These are phyloP conservation scores for Cutaneotrichosporon dermatis DNA, from an alignment of 1,284 basidiomycete species.

Conservation along the genomic window DNA sequence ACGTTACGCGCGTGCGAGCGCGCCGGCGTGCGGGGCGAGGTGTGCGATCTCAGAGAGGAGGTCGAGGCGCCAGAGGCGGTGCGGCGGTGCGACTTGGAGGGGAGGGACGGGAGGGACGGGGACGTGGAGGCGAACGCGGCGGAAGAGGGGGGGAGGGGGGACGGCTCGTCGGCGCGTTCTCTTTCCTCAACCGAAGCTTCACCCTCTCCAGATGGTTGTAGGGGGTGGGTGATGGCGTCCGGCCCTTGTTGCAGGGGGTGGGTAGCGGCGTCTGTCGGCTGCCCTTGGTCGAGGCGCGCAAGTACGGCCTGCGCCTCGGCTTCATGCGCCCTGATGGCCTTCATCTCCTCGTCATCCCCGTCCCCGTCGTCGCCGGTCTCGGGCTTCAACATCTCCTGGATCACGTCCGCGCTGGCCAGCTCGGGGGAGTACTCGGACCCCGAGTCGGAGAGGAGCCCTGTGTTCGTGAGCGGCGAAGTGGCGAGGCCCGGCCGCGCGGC, in stretches of 20 bases:
- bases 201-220: too few relatives aligned
- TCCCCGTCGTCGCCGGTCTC: neutral
- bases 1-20: slow-evolving; percentile 1
- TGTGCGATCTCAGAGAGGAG: too few relatives aligned
- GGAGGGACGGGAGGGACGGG: neutral
- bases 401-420: neutral
- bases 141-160: neutral
- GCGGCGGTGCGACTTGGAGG: neutral
- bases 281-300: too few relatives aligned
- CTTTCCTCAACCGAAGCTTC: neutral
- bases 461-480: neutral
- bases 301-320: too few relatives aligned
- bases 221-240: too few relatives aligned
- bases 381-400: neutral
- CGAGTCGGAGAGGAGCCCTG: neutral
- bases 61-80: too few relatives aligned
- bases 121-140: neutral
- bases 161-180: neutral
- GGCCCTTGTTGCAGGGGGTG: too few relatives aligned
- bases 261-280: too few relatives aligned
- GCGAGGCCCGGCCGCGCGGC: neutral
- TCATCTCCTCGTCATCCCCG: neutral
- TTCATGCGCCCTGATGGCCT: too few relatives aligned
- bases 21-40: neutral
- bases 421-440: neutral